Evolutionary conservation across 2,329 filamentous ascomycete species (phyloP), one percentile per base, ranked within the genome.

Genomic region (Mariannaea sp.): DNA sequence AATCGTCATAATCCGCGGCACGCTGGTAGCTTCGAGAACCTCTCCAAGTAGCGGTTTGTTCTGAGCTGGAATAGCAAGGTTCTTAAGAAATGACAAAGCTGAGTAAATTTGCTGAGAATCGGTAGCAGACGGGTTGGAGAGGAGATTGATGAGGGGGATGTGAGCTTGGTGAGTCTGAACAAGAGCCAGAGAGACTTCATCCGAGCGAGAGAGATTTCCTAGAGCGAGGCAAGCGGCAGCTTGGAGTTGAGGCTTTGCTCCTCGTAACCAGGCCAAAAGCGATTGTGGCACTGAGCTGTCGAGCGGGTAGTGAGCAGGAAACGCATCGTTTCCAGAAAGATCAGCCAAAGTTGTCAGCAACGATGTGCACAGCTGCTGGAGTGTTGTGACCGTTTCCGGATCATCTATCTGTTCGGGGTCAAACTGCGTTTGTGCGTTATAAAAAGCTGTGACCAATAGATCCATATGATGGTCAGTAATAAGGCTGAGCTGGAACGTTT

Each of bases 181-280:
- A 29, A 87, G 77, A 29, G 76, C 69, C 8, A 70, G 69, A 53
- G 81, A 83, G 3, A 76, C 69, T 35, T 75, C 75, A 60, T 87
- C 84, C 2, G 79, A 83, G 32, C 84, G 80, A 5, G 81, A 80
- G 30, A 87, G 69, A 63, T 87, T 87, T 29, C 84, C 84, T 2
- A 87, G 72, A 13, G 80, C 77, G 3, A 87, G 76, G 57, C 83
- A 87, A 1, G 81, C 83, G 4, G 81, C 81, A 2, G 80, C 75
- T 65, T 80, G 80, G 3, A 86, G 74, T 39, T 74, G 71, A 0
- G 70, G 56, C 55, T 79, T 68, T 48, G 61, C 56, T 55, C 62
- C 65, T 57, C 63, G 67, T 13, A 83, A 68, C 81, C 81, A 84
- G n/a, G 67, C 65, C 14, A 76, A 69, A 1, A 84, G 69, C 0